Conservation (phyloP, 2,329 filamentous ascomycete species). For the Monosporascus sp. region DNA sequence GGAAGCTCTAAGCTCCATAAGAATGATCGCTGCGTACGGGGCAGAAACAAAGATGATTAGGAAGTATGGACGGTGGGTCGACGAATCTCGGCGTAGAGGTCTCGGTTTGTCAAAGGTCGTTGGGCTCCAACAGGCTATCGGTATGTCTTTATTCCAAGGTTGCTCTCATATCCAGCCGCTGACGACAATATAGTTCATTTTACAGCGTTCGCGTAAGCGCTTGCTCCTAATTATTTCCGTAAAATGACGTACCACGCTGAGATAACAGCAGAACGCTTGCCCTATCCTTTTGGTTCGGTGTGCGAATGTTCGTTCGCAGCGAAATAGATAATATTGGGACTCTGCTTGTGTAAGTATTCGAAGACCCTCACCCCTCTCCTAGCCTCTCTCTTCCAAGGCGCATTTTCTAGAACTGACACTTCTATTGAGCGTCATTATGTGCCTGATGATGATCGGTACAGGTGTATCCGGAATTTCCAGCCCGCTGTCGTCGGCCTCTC, state of each 20-base stretch:
- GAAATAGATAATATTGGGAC: conserved; percentile 42
- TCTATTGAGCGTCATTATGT: conserved; percentile 40
- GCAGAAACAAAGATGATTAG: conserved; percentile 49
- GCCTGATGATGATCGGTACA: conserved; percentile 52
- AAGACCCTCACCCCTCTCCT: too few relatives aligned
- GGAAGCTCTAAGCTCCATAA: conserved; percentile 52
- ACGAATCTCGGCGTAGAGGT: conserved; percentile 38
- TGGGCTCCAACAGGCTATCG: conserved; percentile 23
- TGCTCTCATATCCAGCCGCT: conserved; percentile 3
- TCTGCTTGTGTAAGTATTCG: conserved; percentile 39
- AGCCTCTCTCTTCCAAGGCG: too few relatives aligned
- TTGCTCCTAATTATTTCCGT: not conserved
- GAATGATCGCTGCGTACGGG: conserved; percentile 58
- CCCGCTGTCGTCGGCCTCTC: conserved; percentile 51
- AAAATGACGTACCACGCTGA: conserved; percentile 3
- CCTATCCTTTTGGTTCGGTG: conserved; percentile 26
- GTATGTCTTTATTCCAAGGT: conserved; percentile 7
- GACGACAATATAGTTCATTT: conserved; percentile 21
- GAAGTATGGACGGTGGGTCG: conserved; percentile 49
- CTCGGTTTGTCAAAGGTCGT: conserved; percentile 21
- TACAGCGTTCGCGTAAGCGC: conserved; percentile 22
- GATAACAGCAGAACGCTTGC: conserved; percentile 20
- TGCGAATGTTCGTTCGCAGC: conserved; percentile 17
- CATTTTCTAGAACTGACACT: too few relatives aligned
- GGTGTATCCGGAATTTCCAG: conserved; percentile 51